Evolutionary conservation across 2,329 filamentous ascomycete genomes (phyloP), one percentile per base, ranked within the genome.

Genomic region (Colletotrichum navitas): DNA sequence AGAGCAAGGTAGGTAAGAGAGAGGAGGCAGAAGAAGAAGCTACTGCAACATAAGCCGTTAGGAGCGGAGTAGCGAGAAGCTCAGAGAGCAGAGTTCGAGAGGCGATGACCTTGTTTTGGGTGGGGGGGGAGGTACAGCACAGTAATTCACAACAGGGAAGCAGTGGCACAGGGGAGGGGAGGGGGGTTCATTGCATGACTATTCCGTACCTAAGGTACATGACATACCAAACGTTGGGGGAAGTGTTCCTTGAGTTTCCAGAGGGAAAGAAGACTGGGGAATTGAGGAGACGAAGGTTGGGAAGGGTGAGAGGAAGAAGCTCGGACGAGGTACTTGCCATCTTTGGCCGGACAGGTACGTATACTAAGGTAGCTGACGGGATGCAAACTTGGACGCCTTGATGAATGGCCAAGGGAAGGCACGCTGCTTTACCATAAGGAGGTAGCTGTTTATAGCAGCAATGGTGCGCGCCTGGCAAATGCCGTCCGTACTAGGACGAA

Each of bases 121-220:
- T 39, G 34, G 24, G 68, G 51, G 51, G 52, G 58, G 58, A 63
- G 52, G 59, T 68, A 21, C 45, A 47, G 21, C 43, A 59, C 64
- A 54, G 68, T 45, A 71, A 59, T 59, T 71, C 16, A 63, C 59
- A 68, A 68, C 68, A 71, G 59, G 68, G 68, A 71, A 71, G 68
- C 36, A 63, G 68, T 63, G 45, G 68, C 64, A 68, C 65, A 68
- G 64, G 14, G 39, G 39, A 11, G 12, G 36, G 34, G 34, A 10
- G 34, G 51, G 58, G 63, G 63, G 68, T 71, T 54, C 63, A 63
- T 71, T 71, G 68, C 68, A 71, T 71, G 63, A 67, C 62, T 58
- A 67, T 49, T 41, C 63, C 51, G 59, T 61, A 63, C n/a, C n/a
- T n/a, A n/a, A n/a, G 29, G 29, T 29, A 29, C 52, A 51, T 65